Percentiles rank a stretch among this genome's conserved stretches.
Evolutionary conservation across 495 filamentous ascomycete genomes (phyloP).

Genomic region (Lophiostoma macrostomum): DNA sequence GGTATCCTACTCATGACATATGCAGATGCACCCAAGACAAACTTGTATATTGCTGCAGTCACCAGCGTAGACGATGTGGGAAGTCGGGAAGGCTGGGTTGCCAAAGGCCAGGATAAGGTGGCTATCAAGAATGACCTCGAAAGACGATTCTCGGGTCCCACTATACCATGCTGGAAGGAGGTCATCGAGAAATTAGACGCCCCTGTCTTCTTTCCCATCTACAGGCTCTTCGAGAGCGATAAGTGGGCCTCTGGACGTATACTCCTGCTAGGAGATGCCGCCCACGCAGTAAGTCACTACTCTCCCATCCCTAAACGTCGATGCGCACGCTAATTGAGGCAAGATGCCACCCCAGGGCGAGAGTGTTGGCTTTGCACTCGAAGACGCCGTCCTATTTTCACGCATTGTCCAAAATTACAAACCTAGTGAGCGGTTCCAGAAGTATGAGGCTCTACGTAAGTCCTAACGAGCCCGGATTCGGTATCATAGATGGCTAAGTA

Average conservation of each 20-base stretch:
- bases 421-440: slow-evolving; percentile 2
- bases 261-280: slow-evolving; percentile 28
- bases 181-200: slow-evolving; percentile 5
- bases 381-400: slow-evolving; percentile 26
- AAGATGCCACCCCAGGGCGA: slow-evolving; percentile 32
- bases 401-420: slow-evolving; percentile 15
- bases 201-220: slow-evolving; percentile 21
- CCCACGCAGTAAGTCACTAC: slow-evolving; percentile 19
- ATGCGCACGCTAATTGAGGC: background rate
- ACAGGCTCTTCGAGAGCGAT: slow-evolving; percentile 15
- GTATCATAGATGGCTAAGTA: no score
- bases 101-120: slow-evolving; percentile 19
- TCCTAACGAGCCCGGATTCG: no score
- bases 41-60: slow-evolving; percentile 19
- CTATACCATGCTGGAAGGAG: slow-evolving; percentile 11
- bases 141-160: slow-evolving; percentile 8
- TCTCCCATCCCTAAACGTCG: background rate
- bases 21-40: slow-evolving; percentile 1
- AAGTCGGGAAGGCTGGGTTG: slow-evolving; percentile 23
- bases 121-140: slow-evolving; percentile 17
- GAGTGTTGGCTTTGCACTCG: slow-evolving; percentile 25
- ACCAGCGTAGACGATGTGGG: slow-evolving; percentile 19
- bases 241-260: slow-evolving; percentile 16
- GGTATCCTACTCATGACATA: slow-evolving; percentile 19
- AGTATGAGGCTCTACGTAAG: slow-evolving; percentile 18